A percentile compares a stretch with the other conserved stretches of the same genome.
Evolutionary conservation across 1,284 basidiomycete genomes (phyloP).

Genomic region (Malassezia furfur): DNA sequence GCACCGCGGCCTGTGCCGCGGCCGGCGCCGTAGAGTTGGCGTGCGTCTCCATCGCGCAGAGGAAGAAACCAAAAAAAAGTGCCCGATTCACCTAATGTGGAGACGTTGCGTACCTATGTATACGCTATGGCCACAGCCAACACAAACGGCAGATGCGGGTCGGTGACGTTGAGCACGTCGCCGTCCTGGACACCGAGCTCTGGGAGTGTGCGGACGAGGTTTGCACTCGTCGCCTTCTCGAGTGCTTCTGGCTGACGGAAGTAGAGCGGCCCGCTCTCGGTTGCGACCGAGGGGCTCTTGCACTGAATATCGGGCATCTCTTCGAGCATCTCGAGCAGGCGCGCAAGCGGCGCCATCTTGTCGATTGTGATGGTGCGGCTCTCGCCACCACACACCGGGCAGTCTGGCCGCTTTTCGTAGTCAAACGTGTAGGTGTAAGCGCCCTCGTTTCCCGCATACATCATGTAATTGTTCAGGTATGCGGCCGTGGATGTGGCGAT

Average conservation of each 20-base stretch:
- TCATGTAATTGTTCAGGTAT: constrained; percentile 92
- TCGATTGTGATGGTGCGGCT: constrained; percentile 19
- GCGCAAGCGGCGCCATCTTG: constrained; percentile 18
- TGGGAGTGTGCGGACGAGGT: constrained; percentile 71
- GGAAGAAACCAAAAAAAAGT: neutral
- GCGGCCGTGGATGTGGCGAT: constrained; percentile 89
- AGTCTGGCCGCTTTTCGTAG: constrained; percentile 81
- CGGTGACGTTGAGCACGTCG: constrained; percentile 70
- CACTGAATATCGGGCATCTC: constrained; percentile 39
- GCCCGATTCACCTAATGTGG: neutral
- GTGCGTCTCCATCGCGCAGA: neutral
- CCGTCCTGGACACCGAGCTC: constrained; percentile 68
- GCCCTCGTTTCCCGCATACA: constrained; percentile 78
- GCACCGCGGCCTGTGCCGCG: constrained; percentile 19
- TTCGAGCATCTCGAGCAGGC: constrained; percentile 28
- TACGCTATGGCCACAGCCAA: constrained; percentile 4
- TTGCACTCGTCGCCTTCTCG: constrained; percentile 73
- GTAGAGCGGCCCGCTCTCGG: constrained; percentile 58
- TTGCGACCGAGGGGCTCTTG: constrained; percentile 26
- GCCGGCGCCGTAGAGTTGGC: neutral
- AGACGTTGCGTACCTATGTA: neutral
- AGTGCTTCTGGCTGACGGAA: constrained; percentile 84
- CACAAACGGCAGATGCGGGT: constrained; percentile 70
- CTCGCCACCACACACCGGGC: constrained; percentile 94
- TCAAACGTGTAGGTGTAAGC: constrained; percentile 97